Percentiles rank a stretch among this genome's conserved stretches.
These are phyloP conservation scores for Trichoderma asperelloides DNA, from an alignment of 495 filamentous ascomycete species.

Conservation along the genomic window DNA sequence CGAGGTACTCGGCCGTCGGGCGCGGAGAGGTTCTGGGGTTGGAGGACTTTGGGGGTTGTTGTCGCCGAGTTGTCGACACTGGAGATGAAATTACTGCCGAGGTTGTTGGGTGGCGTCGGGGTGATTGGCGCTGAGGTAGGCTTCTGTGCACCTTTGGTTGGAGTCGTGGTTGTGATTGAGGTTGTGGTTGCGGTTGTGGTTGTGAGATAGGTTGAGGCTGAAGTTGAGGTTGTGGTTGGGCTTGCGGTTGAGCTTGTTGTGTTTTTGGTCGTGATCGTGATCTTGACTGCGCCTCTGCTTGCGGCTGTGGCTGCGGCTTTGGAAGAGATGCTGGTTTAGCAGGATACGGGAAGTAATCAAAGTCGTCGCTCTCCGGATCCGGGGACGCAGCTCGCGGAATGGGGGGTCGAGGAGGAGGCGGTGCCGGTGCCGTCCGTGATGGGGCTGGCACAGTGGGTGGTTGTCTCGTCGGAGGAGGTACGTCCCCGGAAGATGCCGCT, in stretches of 20 bases:
- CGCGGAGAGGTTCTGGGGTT: not conserved
- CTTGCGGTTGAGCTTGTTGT: not conserved
- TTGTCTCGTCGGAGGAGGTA: not conserved
- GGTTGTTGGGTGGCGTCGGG: not conserved
- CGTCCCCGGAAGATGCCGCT: not conserved
- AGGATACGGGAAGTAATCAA: not conserved
- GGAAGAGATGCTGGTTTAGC: not conserved
- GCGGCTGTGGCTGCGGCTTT: not conserved
- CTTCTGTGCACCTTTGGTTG: not conserved
- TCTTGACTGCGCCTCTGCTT: not conserved
- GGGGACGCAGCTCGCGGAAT: not conserved
- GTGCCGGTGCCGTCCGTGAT: not conserved
- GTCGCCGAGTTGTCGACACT: not conserved
- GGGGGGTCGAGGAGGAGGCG: not conserved
- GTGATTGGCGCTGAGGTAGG: not conserved
- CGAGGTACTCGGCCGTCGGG: not conserved
- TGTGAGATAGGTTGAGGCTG: not conserved
- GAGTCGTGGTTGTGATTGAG: not conserved
- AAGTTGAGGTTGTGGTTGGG: not conserved
- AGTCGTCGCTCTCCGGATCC: not conserved
- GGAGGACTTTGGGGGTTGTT: not conserved
- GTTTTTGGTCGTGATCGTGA: not conserved
- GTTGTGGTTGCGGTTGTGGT: not conserved
- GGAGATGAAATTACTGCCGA: not conserved
- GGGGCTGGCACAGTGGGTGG: not conserved